A percentile compares a stretch with the other conserved stretches of the same genome.
Evolutionary conservation across 768 basidiomycete genomes (phyloP).

Genomic region (Suillus tomentosus): DNA sequence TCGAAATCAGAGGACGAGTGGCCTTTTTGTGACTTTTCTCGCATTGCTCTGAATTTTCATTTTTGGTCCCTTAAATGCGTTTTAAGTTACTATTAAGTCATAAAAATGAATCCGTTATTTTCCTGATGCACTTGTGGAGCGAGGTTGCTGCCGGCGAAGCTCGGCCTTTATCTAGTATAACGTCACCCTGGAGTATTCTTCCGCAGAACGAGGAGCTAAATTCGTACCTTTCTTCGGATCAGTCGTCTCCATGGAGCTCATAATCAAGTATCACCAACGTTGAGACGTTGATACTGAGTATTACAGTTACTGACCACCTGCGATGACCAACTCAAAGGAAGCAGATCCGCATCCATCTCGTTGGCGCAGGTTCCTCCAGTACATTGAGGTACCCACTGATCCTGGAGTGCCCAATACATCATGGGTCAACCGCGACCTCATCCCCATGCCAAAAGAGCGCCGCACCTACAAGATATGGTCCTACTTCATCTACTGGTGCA

Average conservation of each 20-base stretch:
- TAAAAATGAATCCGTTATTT: not conserved
- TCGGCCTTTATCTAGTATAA: no score
- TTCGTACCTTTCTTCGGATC: not conserved
- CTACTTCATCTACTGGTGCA: constrained; percentile 32
- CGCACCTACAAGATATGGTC: constrained; percentile 30
- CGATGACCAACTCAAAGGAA: not conserved
- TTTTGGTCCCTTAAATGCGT: not conserved
- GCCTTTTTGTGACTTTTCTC: not conserved
- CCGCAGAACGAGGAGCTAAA: not conserved
- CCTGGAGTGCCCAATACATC: not conserved
- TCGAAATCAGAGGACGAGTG: not conserved
- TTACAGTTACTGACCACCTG: not conserved
- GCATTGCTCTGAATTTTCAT: not conserved
- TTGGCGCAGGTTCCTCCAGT: not conserved
- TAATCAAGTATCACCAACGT: not conserved
- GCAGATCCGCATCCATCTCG: not conserved
- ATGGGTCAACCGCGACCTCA: constrained; percentile 27
- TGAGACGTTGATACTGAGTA: not conserved
- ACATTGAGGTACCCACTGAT: constrained; percentile 2
- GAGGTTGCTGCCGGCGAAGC: no score
- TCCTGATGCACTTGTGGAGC: no score
- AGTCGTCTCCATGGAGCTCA: not conserved
- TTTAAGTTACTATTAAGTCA: not conserved
- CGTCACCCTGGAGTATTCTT: no score
- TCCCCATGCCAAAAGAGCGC: constrained; percentile 27